A percentile compares a stretch with the other conserved stretches of the same genome.
Evolutionary conservation across 805 yeast species (phyloP).

Genomic region (Teunomyces barrocoloradensis): DNA sequence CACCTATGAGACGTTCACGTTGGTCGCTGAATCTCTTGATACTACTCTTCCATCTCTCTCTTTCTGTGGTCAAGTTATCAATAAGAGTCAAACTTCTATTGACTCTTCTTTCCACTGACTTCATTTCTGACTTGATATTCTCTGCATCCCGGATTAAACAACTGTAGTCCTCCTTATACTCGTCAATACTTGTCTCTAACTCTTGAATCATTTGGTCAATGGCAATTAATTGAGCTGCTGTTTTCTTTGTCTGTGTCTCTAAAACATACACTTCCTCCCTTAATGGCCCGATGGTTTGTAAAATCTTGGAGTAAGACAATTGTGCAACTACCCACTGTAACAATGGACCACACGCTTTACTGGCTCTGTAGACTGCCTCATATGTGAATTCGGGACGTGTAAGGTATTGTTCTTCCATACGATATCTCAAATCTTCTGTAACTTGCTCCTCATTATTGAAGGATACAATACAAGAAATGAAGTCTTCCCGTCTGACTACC

Average conservation of each 20-base stretch:
- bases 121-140: slow-evolving; percentile 68
- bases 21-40: slow-evolving; percentile 49
- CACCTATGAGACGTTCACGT: slow-evolving; percentile 55
- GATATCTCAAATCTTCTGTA: slow-evolving; percentile 47
- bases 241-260: slow-evolving; percentile 58
- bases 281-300: slow-evolving; percentile 73
- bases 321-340: slow-evolving; percentile 90
- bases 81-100: slow-evolving; percentile 60
- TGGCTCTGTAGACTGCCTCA: slow-evolving; percentile 79
- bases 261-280: slow-evolving; percentile 59
- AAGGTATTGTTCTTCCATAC: slow-evolving; percentile 60
- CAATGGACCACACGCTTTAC: slow-evolving; percentile 93
- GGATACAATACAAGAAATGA: slow-evolving; percentile 75
- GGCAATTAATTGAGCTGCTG: slow-evolving; percentile 68
- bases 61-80: slow-evolving; percentile 63
- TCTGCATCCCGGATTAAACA: slow-evolving; percentile 77
- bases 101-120: slow-evolving; percentile 56
- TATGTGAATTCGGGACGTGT: slow-evolving; percentile 62
- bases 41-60: slow-evolving; percentile 69
- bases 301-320: slow-evolving; percentile 66
- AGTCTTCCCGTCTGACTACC: slow-evolving; percentile 81
- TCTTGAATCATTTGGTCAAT: slow-evolving; percentile 80
- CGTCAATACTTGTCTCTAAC: slow-evolving; percentile 63
- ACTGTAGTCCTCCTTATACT: slow-evolving; percentile 67
- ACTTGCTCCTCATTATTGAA: slow-evolving; percentile 65